Evolutionary conservation across 148 eudicot genomes (phyloP).

Genomic region (Vaccinium darrowii): DNA sequence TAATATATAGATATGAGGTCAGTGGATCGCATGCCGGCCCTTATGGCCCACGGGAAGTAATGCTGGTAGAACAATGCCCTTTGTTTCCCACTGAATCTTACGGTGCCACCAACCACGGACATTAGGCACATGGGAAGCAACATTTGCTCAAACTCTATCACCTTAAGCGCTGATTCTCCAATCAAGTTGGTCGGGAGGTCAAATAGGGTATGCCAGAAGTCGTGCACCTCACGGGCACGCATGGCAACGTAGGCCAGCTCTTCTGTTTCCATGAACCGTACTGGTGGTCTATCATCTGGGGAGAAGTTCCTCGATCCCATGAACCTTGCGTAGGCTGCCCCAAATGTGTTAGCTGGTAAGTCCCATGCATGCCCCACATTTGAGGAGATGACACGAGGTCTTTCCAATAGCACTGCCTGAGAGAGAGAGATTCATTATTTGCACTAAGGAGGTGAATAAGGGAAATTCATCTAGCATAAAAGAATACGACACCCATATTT

Average conservation of each 20-base stretch:
- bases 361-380: constrained; percentile 89
- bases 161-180: constrained; percentile 90
- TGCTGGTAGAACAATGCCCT: constrained; percentile 69
- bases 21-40: constrained; percentile 63
- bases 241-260: constrained; percentile 85
- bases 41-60: constrained; percentile 92
- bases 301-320: constrained; percentile 97
- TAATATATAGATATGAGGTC: constrained; percentile 89
- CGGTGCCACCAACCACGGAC: constrained; percentile 85
- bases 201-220: constrained; percentile 96
- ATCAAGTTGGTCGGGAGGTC: constrained; percentile 90
- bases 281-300: constrained; percentile 90
- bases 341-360: constrained; percentile 84
- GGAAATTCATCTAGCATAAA: not conserved
- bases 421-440: constrained; percentile 13
- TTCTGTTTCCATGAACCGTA: constrained; percentile 83
- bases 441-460: not conserved
- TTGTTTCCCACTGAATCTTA: constrained; percentile 73
- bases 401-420: constrained; percentile 67
- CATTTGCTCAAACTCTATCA: constrained; percentile 97
- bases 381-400: constrained; percentile 80
- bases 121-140: constrained; percentile 86
- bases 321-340: constrained; percentile 91
- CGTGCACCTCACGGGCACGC: constrained; percentile 94
- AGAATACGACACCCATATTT: not conserved